Percentiles rank a stretch among this genome's conserved stretches.
phyloP scores from a whole-genome alignment of 2,329 filamentous ascomycete species.

The Paradendryphiella salina region DNA sequence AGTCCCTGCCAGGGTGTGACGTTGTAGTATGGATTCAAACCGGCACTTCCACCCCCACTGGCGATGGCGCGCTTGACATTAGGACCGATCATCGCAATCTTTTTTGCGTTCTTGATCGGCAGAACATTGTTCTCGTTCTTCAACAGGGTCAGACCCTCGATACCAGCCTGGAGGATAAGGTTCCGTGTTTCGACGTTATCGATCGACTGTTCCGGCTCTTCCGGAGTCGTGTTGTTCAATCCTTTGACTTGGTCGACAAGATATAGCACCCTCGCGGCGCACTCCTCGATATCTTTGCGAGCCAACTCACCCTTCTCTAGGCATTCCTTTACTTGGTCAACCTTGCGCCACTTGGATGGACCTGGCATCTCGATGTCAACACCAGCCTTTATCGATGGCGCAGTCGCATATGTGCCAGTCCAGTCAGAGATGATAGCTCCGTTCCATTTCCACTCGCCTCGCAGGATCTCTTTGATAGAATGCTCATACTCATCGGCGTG shows the following conservation, averaged over 20 bases:
- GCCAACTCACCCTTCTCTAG: slow-evolving; percentile 44
- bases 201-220: slow-evolving; percentile 60
- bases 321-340: slow-evolving; percentile 41
- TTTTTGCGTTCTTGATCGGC: slow-evolving; percentile 61
- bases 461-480: slow-evolving; percentile 49
- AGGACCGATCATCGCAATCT: slow-evolving; percentile 67
- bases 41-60: slow-evolving; percentile 69
- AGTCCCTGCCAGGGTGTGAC: slow-evolving; percentile 68
- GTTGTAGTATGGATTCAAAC: slow-evolving; percentile 69
- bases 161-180: slow-evolving; percentile 64
- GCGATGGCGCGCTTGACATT: slow-evolving; percentile 69
- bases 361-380: slow-evolving; percentile 50
- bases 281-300: slow-evolving; percentile 54
- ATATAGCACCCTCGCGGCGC: slow-evolving; percentile 63
- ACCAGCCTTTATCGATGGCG: slow-evolving; percentile 45
- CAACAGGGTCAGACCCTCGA: slow-evolving; percentile 65
- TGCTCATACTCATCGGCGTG: slow-evolving; percentile 47
- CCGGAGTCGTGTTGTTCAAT: slow-evolving; percentile 58
- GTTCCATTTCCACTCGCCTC: slow-evolving; percentile 49
- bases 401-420: slow-evolving; percentile 48
- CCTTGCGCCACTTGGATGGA: slow-evolving; percentile 47
- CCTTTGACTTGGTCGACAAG: slow-evolving; percentile 64
- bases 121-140: slow-evolving; percentile 65
- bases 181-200: slow-evolving; percentile 59
- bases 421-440: slow-evolving; percentile 51